Evolutionary conservation across 805 yeast species (phyloP), one percentile per base, ranked within the genome.

Genomic region (Hanseniaspora lachancei): DNA sequence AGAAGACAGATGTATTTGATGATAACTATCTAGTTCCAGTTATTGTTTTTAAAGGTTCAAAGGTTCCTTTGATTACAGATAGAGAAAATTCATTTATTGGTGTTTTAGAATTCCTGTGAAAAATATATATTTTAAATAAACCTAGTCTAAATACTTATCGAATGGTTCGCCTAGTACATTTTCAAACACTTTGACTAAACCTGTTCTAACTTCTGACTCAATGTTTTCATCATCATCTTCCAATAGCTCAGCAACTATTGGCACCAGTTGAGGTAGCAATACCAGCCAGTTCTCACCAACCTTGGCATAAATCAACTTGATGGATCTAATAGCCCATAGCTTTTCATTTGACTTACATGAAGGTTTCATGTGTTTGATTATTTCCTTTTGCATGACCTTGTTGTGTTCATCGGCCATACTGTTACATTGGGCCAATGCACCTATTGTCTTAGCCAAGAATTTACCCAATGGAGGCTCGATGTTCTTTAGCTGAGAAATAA

Each of bases 191-290:
- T 86, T 87, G 9, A 91, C 95, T 59, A 93, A 76, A 15, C 95
- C 95, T 38, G 82, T 77, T 70, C 96, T 82, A 3, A 89, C 96
- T 69, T 89, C 97, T 65, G 79, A 67, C 69, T 93, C 97, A 34
- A 93, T 96, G 49, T 78, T 81, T 68, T 93, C 98, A 60, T 89
- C 95, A 58, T 93, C 97, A 66, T 89, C 97, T 66, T 93, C 99
- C 59, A 93, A 75, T 57, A 93, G 72, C 70, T 93, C 99, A 8
- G 97, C 96, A 68, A 93, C 87, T 58, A 87, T 77, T 36, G 99
- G 99, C 59, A 93, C 95, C 62, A 93, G 77, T 66, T 89, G 96
- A 24, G 98, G 98, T 62, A 93, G 75, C 73, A 86, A 76, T 36
- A 84, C 74, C 60, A 93, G 76, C 98, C 97, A 93, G 67, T 82